Conservation (phyloP, 352 stramenopile species). For the Halophytophthora batemanensis region DNA sequence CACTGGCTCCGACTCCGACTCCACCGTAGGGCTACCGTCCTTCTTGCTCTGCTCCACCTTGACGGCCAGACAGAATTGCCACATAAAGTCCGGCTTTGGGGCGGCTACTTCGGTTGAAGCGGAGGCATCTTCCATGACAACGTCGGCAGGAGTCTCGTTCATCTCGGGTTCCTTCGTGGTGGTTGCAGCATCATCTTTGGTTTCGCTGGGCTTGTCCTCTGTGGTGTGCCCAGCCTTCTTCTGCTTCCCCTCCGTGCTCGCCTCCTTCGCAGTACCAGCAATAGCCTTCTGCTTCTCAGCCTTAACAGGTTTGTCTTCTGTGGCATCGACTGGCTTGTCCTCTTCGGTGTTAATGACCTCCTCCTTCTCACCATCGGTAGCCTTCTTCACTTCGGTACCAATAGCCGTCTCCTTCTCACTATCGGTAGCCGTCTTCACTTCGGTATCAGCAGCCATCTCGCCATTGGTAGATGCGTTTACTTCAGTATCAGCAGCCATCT, state of each 20-base stretch:
- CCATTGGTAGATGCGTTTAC: neutral
- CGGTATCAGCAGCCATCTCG: conserved; percentile 3
- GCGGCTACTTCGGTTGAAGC: conserved; percentile 11
- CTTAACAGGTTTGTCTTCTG: too few relatives aligned
- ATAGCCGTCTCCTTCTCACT: conserved; percentile 7
- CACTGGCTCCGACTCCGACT: conserved; percentile 6
- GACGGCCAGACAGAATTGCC: conserved; percentile 52
- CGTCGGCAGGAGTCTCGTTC: conserved; percentile 11
- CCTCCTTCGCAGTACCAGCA: neutral
- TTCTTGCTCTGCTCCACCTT: conserved; percentile 12
- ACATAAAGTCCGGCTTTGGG: conserved; percentile 27
- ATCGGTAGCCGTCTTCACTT: conserved; percentile 6
- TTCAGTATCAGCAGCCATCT: too few relatives aligned
- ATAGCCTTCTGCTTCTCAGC: conserved; percentile 5
- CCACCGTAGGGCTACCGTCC: conserved; percentile 2
- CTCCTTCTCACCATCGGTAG: conserved; percentile 7
- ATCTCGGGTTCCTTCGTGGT: conserved; percentile 10
- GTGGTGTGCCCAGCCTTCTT: conserved; percentile 8
- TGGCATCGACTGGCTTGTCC: too few relatives aligned
- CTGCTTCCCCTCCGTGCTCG: conserved; percentile 5
- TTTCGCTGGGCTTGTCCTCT: conserved; percentile 7
- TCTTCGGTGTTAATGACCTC: too few relatives aligned
- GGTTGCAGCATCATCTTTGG: conserved; percentile 1
- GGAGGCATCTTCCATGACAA: conserved; percentile 15
- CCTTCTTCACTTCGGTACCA: conserved; percentile 7